Evolutionary conservation across 345 rosid species (phyloP), one percentile per base, ranked within the genome.

Genomic region (Populus pruinosa): DNA sequence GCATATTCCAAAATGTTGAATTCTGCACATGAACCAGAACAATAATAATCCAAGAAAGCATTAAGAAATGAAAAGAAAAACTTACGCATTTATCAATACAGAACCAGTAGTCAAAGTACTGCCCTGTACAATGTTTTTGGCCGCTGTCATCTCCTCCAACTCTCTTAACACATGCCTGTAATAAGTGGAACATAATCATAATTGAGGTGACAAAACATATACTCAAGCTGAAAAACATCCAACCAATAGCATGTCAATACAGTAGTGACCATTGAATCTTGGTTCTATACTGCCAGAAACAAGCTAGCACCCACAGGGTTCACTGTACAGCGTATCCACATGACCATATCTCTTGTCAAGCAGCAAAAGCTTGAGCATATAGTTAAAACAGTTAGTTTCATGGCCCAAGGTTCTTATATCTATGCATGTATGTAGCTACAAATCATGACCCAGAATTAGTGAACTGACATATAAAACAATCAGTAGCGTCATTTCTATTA

Each of bases 141-240:
- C 99, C 94, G 17, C 81, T 88, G 11, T 95, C 98, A 62, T 93
- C 98, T 7, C 85, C 91, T 81, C 86, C 87, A 78, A 95, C 90
- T 85, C 99, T 91, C 92, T 95, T 95, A 21, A 88, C 88, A 71
- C 99, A 93, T 5, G 93, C 98, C 97, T 95, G 83, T 0, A 20
- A 50, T 16, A 3, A n/a, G 38, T 56, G 63, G 63, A 56, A 56
- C 12, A n/a, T 9, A 8, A n/a, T 56, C 4, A 56, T 56, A 56
- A 13, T 56, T n/a, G 13, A 23, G n/a, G 14, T 56, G 29, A 29
- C 63, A n/a, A n/a, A 56, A 56, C 27, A 10, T 8, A 56, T 9
- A 56, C 29, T 56, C 27, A 8, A n/a, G 27, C 27, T 56, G 25
- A 3, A 9, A 56, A 56, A 56, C 10, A 21, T n/a, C 63, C 29